A percentile compares a stretch with the other conserved stretches of the same genome.
phyloP scores from a whole-genome alignment of 495 filamentous ascomycete species.

The Lasiosphaeria ovina region DNA sequence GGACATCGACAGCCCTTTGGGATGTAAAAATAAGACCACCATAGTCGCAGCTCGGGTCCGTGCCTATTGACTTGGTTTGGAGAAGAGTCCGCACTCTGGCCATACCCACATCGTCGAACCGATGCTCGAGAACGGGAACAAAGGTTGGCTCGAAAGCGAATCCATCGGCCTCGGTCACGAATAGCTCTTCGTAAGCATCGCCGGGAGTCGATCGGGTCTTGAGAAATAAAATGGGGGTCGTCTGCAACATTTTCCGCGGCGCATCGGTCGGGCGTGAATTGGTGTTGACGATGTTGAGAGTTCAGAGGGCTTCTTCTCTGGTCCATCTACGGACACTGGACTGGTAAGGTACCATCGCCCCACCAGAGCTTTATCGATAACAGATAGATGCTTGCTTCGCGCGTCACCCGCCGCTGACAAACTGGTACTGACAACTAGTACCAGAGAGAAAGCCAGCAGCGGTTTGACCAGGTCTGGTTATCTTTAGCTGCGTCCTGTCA shows the following conservation, averaged over 20 bases:
- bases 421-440: background rate
- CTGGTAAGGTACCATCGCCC: background rate
- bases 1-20: conserved; percentile 88
- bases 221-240: conserved; percentile 69
- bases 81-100: conserved; percentile 37
- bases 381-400: background rate
- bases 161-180: conserved; percentile 46
- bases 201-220: conserved; percentile 79
- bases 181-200: conserved; percentile 78
- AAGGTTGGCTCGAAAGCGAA: conserved; percentile 62
- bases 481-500: no score
- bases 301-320: no score
- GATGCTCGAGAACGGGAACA: conserved; percentile 82
- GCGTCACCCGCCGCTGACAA: background rate
- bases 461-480: no score
- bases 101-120: conserved; percentile 46
- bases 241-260: conserved; percentile 16
- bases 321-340: background rate
- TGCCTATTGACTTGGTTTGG: conserved; percentile 33
- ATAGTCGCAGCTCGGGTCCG: conserved; percentile 47
- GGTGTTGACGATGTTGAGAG: background rate
- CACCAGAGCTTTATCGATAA: conserved; percentile 21
- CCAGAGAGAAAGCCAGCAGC: no score
- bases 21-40: conserved; percentile 91
- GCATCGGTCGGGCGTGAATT: background rate